Percentiles rank a stretch among this genome's conserved stretches.
These are phyloP conservation scores for Cryphonectria naterciae DNA, from an alignment of 2,329 filamentous ascomycete genomes.

Conservation along the genomic window DNA sequence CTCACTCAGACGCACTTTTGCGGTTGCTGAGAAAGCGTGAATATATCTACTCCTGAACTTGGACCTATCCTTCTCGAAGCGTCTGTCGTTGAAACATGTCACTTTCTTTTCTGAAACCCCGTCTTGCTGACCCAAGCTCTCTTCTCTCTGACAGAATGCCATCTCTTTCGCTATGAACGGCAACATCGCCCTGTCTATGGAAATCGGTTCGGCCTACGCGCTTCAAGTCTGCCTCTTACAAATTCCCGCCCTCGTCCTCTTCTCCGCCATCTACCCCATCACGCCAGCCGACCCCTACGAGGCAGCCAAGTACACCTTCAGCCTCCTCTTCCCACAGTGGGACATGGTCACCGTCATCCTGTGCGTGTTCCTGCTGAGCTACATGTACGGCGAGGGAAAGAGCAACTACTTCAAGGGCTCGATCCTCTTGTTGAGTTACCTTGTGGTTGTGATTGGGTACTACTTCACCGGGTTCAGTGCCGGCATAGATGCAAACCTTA, in stretches of 20 bases:
- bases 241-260: constrained; percentile 89
- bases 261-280: constrained; percentile 75
- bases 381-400: constrained; percentile 98
- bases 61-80: constrained; percentile 18
- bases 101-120: background rate
- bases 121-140: background rate
- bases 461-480: constrained; percentile 70
- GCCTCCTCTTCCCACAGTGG: constrained; percentile 96
- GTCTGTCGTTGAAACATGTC: background rate
- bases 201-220: constrained; percentile 96
- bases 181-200: constrained; percentile 98
- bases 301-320: constrained; percentile 68
- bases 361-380: constrained; percentile 93
- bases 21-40: constrained; percentile 15
- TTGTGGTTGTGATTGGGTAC: constrained; percentile 90
- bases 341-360: constrained; percentile 97
- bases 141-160: constrained; percentile 67
- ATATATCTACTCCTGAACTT: constrained; percentile 29
- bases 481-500: constrained; percentile 14
- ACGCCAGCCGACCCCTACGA: constrained; percentile 45
- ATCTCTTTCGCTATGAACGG: constrained; percentile 99
- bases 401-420: constrained; percentile 99
- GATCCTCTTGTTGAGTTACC: constrained; percentile 88
- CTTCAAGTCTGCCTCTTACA: constrained; percentile 95
- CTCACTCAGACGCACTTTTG: constrained; percentile 27